These are phyloP conservation scores for Trypanosomatidae sp. DNA, from an alignment of 208 protist species.

Conservation along the genomic window DNA sequence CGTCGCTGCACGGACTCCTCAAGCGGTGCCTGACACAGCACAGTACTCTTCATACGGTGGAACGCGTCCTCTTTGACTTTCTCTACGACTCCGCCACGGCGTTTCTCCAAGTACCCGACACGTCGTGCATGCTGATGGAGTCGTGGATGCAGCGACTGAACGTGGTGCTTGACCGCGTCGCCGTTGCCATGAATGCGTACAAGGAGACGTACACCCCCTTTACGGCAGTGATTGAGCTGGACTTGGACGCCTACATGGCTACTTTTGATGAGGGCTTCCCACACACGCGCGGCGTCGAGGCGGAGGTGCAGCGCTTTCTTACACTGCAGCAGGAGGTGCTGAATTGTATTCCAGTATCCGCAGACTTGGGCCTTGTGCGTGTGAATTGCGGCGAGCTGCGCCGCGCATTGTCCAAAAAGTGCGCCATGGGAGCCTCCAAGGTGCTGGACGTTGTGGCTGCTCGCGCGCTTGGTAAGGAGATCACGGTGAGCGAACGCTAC, in stretches of 20 bases:
- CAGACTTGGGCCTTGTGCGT: conserved; percentile 77
- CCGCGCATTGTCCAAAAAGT: conserved; percentile 74
- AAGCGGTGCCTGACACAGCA: conserved; percentile 73
- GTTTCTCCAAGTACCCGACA: conserved; percentile 55
- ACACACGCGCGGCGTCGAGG: conserved; percentile 67
- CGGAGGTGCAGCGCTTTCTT: conserved; percentile 76
- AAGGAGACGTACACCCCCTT: conserved; percentile 66
- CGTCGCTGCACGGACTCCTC: conserved; percentile 62
- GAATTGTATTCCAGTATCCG: conserved; percentile 53
- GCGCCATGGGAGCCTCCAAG: conserved; percentile 46
- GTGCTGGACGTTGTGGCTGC: conserved; percentile 80
- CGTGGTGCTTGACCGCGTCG: conserved; percentile 52
- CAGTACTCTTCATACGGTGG: conserved; percentile 87
- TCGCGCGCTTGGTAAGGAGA: conserved; percentile 70
- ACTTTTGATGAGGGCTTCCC: conserved; percentile 72
- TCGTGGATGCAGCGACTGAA: conserved; percentile 58
- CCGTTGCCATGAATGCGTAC: conserved; percentile 68
- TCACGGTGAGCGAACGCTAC: conserved; percentile 70
- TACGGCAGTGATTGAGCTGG: conserved; percentile 71
- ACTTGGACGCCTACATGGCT: conserved; percentile 72
- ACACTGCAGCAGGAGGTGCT: conserved; percentile 56
- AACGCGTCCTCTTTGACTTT: conserved; percentile 90
- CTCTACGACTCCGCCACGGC: conserved; percentile 85
- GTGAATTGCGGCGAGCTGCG: conserved; percentile 83
- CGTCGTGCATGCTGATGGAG: conserved; percentile 48